Percentiles rank a stretch among this genome's conserved stretches.
These are phyloP conservation scores for Ustilago hordei DNA, from an alignment of 1,284 basidiomycete species.

Conservation along the genomic window DNA sequence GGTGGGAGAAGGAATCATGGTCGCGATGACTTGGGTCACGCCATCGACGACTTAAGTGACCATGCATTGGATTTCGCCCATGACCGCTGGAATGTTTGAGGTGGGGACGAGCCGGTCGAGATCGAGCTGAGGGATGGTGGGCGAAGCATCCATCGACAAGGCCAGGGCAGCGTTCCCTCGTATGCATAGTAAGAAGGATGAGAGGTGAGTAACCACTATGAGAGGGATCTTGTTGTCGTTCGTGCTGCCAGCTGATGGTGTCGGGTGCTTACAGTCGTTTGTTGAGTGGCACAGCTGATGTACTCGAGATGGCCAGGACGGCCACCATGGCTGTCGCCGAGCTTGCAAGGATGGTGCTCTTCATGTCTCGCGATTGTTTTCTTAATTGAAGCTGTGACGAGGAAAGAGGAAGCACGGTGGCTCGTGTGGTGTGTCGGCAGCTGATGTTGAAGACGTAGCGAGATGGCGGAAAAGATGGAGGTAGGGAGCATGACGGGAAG, in stretches of 20 bases:
- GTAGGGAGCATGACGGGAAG: background rate
- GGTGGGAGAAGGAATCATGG: conserved; percentile 28
- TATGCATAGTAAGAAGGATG: background rate
- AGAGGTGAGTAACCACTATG: background rate
- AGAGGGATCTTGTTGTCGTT: background rate
- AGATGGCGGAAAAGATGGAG: background rate
- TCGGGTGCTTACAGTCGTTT: conserved; percentile 44
- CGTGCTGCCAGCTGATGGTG: background rate
- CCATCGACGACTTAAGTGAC: conserved; percentile 36
- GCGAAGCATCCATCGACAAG: conserved; percentile 29
- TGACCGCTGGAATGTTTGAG: conserved; percentile 18
- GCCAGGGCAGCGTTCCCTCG: conserved; percentile 21
- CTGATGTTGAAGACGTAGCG: background rate
- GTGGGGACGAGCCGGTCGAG: conserved; percentile 29
- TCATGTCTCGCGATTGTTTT: conserved; percentile 10
- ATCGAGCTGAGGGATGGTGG: conserved; percentile 23
- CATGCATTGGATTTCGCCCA: conserved; percentile 22
- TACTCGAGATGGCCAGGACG: conserved; percentile 28
- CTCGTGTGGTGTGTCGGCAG: background rate
- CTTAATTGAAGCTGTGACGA: background rate
- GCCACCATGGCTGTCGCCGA: conserved; percentile 34
- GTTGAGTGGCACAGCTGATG: conserved; percentile 32
- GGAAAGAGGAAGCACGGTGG: background rate
- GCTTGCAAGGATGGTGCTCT: conserved; percentile 17
- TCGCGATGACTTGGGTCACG: conserved; percentile 39